A percentile compares a stretch with the other conserved stretches of the same genome.
Conservation (phyloP, 2,329 filamentous ascomycete species). For the Colletotrichum costaricense region DNA sequence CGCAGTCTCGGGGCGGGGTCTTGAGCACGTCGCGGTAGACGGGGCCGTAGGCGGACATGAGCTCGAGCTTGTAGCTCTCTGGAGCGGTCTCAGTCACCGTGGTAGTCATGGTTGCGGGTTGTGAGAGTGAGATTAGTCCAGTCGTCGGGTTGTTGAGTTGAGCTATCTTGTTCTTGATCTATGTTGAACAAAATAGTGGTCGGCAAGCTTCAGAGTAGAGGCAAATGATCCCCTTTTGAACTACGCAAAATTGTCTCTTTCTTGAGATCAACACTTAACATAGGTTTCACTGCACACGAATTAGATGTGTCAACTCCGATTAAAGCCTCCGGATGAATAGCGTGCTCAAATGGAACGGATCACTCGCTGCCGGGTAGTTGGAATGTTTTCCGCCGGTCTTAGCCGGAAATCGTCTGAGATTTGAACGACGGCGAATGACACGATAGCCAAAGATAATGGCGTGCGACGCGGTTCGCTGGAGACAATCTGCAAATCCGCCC, state of each 20-base stretch:
- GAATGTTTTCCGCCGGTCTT: slow-evolving; percentile 7
- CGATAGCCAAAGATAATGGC: slow-evolving; percentile 20
- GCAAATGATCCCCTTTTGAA: background rate
- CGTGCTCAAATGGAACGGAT: background rate
- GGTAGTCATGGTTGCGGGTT: slow-evolving; percentile 24
- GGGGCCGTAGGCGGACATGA: slow-evolving; percentile 55
- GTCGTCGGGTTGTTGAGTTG: background rate
- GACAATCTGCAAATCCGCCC: no score
- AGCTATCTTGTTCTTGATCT: no score
- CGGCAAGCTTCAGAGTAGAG: background rate
- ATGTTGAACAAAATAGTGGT: background rate
- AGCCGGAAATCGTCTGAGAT: slow-evolving; percentile 5
- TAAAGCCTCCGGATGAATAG: no score
- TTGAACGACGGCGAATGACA: background rate
- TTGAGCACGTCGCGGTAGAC: slow-evolving; percentile 56
- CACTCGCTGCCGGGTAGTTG: background rate
- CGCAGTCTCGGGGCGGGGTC: slow-evolving; percentile 52
- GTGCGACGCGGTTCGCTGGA: slow-evolving; percentile 19
- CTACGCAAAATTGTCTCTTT: no score
- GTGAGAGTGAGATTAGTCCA: background rate
- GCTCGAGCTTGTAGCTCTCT: slow-evolving; percentile 52
- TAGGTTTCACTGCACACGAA: background rate
- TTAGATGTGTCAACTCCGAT: background rate
- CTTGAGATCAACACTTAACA: background rate
- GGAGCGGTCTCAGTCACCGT: slow-evolving; percentile 27